These are phyloP conservation scores for Kwoniella heveanensis DNA, from an alignment of 768 basidiomycete species.

Conservation along the genomic window DNA sequence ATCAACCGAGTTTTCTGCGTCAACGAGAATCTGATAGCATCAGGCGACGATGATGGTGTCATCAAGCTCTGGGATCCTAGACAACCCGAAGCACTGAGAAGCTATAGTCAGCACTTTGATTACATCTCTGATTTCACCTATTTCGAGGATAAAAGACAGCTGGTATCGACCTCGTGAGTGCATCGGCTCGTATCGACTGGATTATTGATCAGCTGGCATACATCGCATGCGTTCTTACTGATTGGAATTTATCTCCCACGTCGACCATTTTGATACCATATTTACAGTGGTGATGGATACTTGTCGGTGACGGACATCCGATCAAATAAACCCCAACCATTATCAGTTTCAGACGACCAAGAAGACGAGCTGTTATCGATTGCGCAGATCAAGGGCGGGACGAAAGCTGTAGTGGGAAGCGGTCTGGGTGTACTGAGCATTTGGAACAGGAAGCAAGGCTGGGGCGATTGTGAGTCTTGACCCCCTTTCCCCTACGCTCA, in stretches of 20 bases:
- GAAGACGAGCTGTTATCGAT: conserved; percentile 91
- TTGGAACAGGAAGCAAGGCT: conserved; percentile 83
- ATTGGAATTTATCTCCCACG: too few relatives aligned
- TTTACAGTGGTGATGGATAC: conserved; percentile 81
- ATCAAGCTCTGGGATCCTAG: conserved; percentile 96
- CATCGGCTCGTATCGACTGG: too few relatives aligned
- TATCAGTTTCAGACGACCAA: conserved; percentile 90
- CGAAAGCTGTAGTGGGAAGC: conserved; percentile 84
- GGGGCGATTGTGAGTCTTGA: conserved; percentile 69
- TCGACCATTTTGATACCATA: background rate
- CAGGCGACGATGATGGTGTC: conserved; percentile 91
- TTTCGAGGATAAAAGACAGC: conserved; percentile 77
- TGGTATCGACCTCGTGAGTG: conserved; percentile 81
- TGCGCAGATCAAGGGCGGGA: conserved; percentile 78
- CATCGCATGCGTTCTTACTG: too few relatives aligned
- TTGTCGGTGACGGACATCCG: conserved; percentile 89
- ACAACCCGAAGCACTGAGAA: conserved; percentile 65
- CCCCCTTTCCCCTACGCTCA: background rate
- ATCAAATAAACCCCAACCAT: conserved; percentile 72
- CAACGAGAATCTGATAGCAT: conserved; percentile 71
- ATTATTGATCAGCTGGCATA: too few relatives aligned
- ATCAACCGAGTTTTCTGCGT: conserved; percentile 82
- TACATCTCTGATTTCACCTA: conserved; percentile 92
- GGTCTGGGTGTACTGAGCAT: conserved; percentile 85
- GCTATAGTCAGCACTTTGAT: conserved; percentile 86